Base-by-base conservation (phyloP, 106 monocot genomes). In the Acorus gramineus region DNA sequence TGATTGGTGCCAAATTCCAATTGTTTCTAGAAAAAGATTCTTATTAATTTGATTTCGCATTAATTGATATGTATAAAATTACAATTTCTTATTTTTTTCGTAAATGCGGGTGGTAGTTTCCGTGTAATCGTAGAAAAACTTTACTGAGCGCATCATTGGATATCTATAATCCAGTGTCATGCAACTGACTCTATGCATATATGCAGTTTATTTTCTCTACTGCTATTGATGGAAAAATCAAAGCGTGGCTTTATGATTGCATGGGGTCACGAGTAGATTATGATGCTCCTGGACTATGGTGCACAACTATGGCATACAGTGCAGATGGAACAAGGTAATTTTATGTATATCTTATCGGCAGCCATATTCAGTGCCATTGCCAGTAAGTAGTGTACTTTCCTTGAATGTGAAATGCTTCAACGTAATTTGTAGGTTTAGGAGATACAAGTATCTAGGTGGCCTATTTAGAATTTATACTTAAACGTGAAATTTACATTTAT, bases 291-390 rank as follows among this genome's bases (percentile, higher is more conserved):
- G 89, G 93, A 57, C 77, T 57, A 42, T 86, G 89, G 86, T 94
- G 93, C 73, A 94, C 93, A 4, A 89, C 86, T 49, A 94, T 94
- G 93, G 75, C 89, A 55, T 94, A 94, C 50, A 89, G 93, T 86
- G 76, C 83, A 50, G 93, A 94, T 78, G 93, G 93, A 60, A 70
- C 93, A 53, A 84, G 93, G 93, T 86, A 61, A 77, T 50, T 64
- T 54, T 13, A 44, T 28, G 12, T 55, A n/a, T 56, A 53, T n/a
- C n/a, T n/a, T n/a, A n/a, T 0, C 8, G 6, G 9, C 6, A 4
- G 6, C 8, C 55, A 8, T 5, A 3, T 42, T 56, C 4, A 28
- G 28, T 28, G 28, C 28, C 28, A 28, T 28, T 28, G 28, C 28
- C 28, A 28, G 28, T 28, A 28, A 28, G 28, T 1, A 28, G 28